Base-by-base conservation (phyloP, 345 rosid genomes). In the Populus tremula region DNA sequence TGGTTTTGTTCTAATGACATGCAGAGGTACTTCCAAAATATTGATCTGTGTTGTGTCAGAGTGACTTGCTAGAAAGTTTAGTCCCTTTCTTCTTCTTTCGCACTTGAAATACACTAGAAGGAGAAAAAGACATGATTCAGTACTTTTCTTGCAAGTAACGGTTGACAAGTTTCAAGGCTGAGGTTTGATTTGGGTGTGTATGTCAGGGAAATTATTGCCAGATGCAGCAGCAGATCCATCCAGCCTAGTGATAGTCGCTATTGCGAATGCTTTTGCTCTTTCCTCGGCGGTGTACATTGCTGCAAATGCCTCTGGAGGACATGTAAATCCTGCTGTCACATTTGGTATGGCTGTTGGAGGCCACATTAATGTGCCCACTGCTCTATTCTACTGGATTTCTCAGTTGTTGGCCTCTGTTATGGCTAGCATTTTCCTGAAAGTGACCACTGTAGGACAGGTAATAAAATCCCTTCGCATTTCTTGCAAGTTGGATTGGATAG, bases 291-390 rank as follows among this genome's bases (percentile, higher is more conserved):
- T 96, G 38, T 90, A 87, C 71, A 85, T 91, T 21, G 88, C 97
- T 1, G 84, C 86, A 69, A 90, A 80, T 67, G 81, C 88, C 25
- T 96, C 97, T 4, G 97, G 96, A 1, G 97, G 98, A 5, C 99
- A 93, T 68, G 92, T 93, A 71, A 96, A 93, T 76, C 99, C 99
- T 4, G 97, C 98, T 5, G 98, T 96, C 73, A 96, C 98, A 2
- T 92, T 93, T 62, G 90, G 79, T 0, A 89, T 87, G 95, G 99
- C 92, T 3, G 88, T 96, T 45, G 90, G 94, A 11, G 99, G 99
- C 69, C 89, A 84, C 67, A 81, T 96, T 8, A 88, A 87, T 39
- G 85, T 93, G 70, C 90, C 95, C 1, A 90, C 93, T 11, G 97
- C 99, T 78, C 45, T 93, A 54, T 90, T 93, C 50, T 96, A 92